Base-by-base conservation (phyloP, 2,329 filamentous ascomycete genomes). In the Apiospora malaysiana region DNA sequence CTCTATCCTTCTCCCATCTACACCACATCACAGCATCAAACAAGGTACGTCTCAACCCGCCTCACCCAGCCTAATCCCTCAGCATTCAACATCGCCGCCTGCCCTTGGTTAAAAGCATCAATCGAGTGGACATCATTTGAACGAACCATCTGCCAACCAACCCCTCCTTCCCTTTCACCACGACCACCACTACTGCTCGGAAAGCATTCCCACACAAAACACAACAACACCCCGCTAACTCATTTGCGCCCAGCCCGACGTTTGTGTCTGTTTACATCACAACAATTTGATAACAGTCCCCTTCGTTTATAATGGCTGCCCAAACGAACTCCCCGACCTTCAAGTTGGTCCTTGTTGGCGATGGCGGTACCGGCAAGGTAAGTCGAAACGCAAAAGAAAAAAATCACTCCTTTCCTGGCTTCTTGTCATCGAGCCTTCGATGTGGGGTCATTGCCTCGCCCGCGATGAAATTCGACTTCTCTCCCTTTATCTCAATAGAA, bases 291-390 rank as follows among this genome's bases (percentile, higher is more conserved):
- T 21, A 45, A 67, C 65, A 67, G 69, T 69, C 70, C 70, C 77
- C 77, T 75, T 80, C 72, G 47, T 78, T 84, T 79, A 85, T 72
- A 80, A 97, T 96, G 93, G 90, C 92, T 85, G 78, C 83, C 83
- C 80, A 83, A 75, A 40, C 56, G 37, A 76, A 77, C 74, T 80
- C 87, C 77, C 94, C 95, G 77, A 97, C 94, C 84, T 99, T 99
- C 93, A 99, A 99, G 94, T 94, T 99, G 81, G 96, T 99, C 84
- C 94, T 99, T 86, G 96, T 99, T 82, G 96, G 96, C 84, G 96
- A 99, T 84, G 96, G 96, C 86, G 96, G 96, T 90, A 99, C 96
- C 81, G 96, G 96, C 88, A 99, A 99, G 95, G 96, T 97, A 85
- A 85, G 91, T 73, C 73, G 72, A 69, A 16, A 49, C 49, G 14